Conservation (phyloP, 1,139 yeast genomes). For the Pichia sp. region DNA sequence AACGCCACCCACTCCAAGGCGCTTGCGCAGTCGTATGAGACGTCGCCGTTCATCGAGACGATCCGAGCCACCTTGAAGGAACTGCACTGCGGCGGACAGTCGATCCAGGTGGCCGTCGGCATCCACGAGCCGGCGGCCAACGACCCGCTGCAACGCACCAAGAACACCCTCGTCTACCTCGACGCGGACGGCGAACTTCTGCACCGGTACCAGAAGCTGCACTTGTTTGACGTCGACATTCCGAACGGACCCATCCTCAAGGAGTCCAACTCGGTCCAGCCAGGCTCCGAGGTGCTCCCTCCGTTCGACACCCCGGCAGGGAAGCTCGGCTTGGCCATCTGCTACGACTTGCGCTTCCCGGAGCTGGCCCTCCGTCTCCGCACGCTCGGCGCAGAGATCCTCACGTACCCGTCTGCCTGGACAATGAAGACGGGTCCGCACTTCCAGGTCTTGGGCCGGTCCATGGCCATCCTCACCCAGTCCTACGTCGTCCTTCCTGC, state of each 20-base stretch:
- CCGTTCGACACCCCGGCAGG: constrained; percentile 65
- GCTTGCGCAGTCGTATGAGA: constrained; percentile 50
- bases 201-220: constrained; percentile 76
- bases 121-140: constrained; percentile 64
- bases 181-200: constrained; percentile 57
- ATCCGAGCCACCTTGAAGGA: constrained; percentile 46
- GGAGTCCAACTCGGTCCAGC: constrained; percentile 78
- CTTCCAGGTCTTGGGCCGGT: constrained; percentile 74
- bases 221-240: constrained; percentile 84
- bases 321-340: constrained; percentile 59
- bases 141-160: constrained; percentile 40
- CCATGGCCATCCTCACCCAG: constrained; percentile 87
- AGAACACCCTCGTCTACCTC: constrained; percentile 72
- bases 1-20: constrained; percentile 60
- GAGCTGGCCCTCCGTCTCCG: constrained; percentile 68
- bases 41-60: constrained; percentile 46
- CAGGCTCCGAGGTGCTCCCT: constrained; percentile 52
- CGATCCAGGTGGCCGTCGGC: constrained; percentile 59
- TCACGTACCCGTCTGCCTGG: constrained; percentile 88
- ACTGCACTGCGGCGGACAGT: constrained; percentile 34
- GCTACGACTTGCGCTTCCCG: constrained; percentile 88
- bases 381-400: constrained; percentile 66
- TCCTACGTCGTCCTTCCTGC: constrained; percentile 88
- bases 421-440: constrained; percentile 92
- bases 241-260: constrained; percentile 67